These are phyloP conservation scores for Ceratocystis colombiana DNA, from an alignment of 2,329 filamentous ascomycete species.

Conservation along the genomic window DNA sequence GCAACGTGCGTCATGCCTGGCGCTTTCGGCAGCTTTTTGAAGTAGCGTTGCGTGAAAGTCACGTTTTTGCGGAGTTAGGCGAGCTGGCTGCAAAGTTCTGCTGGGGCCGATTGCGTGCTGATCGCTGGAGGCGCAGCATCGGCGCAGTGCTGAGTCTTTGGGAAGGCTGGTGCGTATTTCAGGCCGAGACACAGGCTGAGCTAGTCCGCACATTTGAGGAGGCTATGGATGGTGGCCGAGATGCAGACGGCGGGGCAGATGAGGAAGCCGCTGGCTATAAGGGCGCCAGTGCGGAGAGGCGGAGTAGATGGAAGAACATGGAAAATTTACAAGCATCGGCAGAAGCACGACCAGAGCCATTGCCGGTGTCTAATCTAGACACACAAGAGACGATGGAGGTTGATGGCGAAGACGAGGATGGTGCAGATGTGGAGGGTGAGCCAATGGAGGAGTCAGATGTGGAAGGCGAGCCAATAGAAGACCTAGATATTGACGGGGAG, in stretches of 20 bases:
- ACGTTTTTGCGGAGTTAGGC: conserved; percentile 66
- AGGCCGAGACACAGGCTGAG: conserved; percentile 59
- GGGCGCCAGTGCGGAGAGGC: conserved; percentile 30
- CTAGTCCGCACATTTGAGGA: conserved; percentile 63
- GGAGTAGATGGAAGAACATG: conserved; percentile 44
- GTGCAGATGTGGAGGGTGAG: conserved; percentile 44
- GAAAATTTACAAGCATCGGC: conserved; percentile 32
- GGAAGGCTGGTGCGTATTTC: conserved; percentile 64
- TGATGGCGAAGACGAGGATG: conserved; percentile 31
- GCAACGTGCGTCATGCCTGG: conserved; percentile 74
- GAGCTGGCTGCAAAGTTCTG: conserved; percentile 57
- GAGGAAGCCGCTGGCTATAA: conserved; percentile 19
- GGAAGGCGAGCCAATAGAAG: conserved; percentile 39
- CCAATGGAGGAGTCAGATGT: conserved; percentile 40
- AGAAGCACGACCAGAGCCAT: neutral
- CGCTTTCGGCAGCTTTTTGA: conserved; percentile 76
- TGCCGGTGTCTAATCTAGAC: conserved; percentile 30
- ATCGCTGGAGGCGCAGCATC: conserved; percentile 76
- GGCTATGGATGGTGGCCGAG: conserved; percentile 45
- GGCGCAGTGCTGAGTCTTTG: conserved; percentile 59
- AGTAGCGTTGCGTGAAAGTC: conserved; percentile 53
- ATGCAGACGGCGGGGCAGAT: conserved; percentile 34
- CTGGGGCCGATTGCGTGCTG: conserved; percentile 73
- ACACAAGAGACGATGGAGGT: conserved; percentile 37
- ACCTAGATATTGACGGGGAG: conserved; percentile 41